phyloP scores from a whole-genome alignment of 495 filamentous ascomycete genomes.

The Penicillium longicatenatum region DNA sequence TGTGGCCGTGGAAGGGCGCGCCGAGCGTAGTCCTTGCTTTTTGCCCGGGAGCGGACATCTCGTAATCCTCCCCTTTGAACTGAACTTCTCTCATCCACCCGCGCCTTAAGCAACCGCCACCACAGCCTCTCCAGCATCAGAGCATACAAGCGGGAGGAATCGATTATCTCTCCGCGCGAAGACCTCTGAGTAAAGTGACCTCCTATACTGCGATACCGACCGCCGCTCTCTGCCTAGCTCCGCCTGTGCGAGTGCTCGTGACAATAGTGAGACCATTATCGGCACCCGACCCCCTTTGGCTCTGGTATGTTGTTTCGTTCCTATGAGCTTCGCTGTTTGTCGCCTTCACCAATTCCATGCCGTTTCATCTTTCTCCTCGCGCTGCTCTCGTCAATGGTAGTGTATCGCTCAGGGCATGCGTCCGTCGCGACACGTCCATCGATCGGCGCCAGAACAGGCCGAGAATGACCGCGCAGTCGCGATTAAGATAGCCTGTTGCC shows the following conservation, averaged over 20 bases:
- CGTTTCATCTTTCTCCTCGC: background rate
- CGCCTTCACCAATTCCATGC: background rate
- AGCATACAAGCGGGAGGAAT: background rate
- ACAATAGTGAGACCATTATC: conserved; percentile 15
- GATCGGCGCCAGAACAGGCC: conserved; percentile 11
- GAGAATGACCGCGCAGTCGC: conserved; percentile 18
- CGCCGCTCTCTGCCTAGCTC: conserved; percentile 5
- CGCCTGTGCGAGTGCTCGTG: background rate
- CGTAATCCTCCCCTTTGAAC: conserved; percentile 25
- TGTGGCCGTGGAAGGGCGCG: conserved; percentile 13
- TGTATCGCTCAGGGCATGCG: conserved; percentile 16
- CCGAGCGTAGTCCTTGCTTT: conserved; percentile 15
- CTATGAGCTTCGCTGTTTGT: conserved; percentile 6
- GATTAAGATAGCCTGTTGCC: conserved; percentile 8
- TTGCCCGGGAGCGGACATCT: conserved; percentile 27
- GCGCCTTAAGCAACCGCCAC: conserved; percentile 19
- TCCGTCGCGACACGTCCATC: conserved; percentile 28
- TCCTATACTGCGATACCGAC: background rate
- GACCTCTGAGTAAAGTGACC: background rate
- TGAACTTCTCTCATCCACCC: conserved; percentile 22
- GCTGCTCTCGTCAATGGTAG: conserved; percentile 2
- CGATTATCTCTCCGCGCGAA: background rate
- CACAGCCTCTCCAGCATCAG: conserved; percentile 5
- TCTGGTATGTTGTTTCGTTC: conserved; percentile 26
- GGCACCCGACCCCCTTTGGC: conserved; percentile 21